Percentiles rank a stretch among this genome's conserved stretches.
Evolutionary conservation across 2,329 filamentous ascomycete species (phyloP).

Genomic region (Monilinia laxa): DNA sequence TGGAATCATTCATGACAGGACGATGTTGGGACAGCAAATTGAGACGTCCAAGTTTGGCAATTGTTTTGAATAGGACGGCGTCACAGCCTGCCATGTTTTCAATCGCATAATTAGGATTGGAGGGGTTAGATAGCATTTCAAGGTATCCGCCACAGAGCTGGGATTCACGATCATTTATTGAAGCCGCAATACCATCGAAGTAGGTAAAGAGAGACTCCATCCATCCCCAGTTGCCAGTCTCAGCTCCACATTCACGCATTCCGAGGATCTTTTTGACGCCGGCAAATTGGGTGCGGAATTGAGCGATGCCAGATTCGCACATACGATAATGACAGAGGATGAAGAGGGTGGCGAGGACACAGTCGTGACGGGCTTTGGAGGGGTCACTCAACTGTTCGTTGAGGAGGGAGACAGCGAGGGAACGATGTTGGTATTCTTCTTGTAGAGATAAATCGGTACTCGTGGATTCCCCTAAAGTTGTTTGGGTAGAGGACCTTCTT

Average conservation of each 20-base stretch:
- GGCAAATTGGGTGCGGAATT: slow-evolving; percentile 90
- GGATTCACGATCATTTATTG: slow-evolving; percentile 86
- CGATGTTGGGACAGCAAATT: slow-evolving; percentile 78
- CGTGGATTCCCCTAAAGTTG: slow-evolving; percentile 45
- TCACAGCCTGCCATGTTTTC: slow-evolving; percentile 91
- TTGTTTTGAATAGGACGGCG: slow-evolving; percentile 78
- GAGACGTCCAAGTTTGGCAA: slow-evolving; percentile 78
- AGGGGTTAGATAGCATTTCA: slow-evolving; percentile 62
- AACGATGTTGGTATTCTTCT: slow-evolving; percentile 81
- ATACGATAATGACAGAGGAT: slow-evolving; percentile 90
- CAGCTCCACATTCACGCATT: slow-evolving; percentile 64
- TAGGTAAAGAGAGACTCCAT: slow-evolving; percentile 92
- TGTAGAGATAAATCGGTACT: slow-evolving; percentile 59
- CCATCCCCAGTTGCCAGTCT: slow-evolving; percentile 73
- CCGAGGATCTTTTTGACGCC: slow-evolving; percentile 88
- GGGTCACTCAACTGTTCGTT: slow-evolving; percentile 82
- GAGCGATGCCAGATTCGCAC: slow-evolving; percentile 87
- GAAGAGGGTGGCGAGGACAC: slow-evolving; percentile 81
- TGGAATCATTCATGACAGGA: slow-evolving; percentile 51
- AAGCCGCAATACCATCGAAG: slow-evolving; percentile 90
- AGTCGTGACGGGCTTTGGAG: slow-evolving; percentile 74
- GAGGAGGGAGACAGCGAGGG: slow-evolving; percentile 74
- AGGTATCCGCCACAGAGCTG: slow-evolving; percentile 66
- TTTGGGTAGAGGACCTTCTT: slow-evolving; percentile 33
- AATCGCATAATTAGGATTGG: slow-evolving; percentile 54